Evolutionary conservation across 352 stramenopile species (phyloP), one percentile per base, ranked within the genome.

Genomic region (Phytophthora nicotianae): DNA sequence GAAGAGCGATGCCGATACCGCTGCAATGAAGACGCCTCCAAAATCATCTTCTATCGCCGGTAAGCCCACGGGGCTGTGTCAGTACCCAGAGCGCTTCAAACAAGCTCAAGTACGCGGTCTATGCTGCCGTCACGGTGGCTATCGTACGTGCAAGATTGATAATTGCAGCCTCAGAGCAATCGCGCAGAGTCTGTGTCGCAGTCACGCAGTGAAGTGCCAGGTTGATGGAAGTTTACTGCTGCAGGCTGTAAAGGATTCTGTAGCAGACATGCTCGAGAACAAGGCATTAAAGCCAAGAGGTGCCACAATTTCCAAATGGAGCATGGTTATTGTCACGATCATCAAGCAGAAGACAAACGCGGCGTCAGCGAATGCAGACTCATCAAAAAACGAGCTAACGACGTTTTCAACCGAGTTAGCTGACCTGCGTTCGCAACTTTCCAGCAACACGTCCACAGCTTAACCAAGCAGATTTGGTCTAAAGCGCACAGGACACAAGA

Each of bases 91-190:
- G 19, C 60, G 58, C 17, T 27, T 21, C 41, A 65, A 49, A 8
- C 9, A 9, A 20, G 3, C n/a, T 4, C n/a, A 26, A 42, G 4
- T 27, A 47, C 16, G 38, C 13, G 48, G 5, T 9, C 14, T 65
- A 21, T 65, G 58, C 23, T 16, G 8, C 14, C 6, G 8, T 16
- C 58, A 59, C 43, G 58, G 40, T 10, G 50, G 32, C 4, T 61
- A 38, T 13, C 17, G n/a, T 21, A 35, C 37, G 8, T 62, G 59
- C 51, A 67, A 51, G 43, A 14, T 32, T 5, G 45, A 55, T 13
- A 27, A 26, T 4, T 68, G 59, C 40, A 13, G 17, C 2, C 29
- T 17, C 43, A 17, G n/a, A 45, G 43, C 21, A 47, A 23, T 26
- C 11, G 4, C 24, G 11, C 32, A 17, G n/a, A 21, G 42, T 8